Percentiles rank a stretch among this genome's conserved stretches.
phyloP scores from a whole-genome alignment of 202 grass and related monocot species.

The Digitaria exilis region DNA sequence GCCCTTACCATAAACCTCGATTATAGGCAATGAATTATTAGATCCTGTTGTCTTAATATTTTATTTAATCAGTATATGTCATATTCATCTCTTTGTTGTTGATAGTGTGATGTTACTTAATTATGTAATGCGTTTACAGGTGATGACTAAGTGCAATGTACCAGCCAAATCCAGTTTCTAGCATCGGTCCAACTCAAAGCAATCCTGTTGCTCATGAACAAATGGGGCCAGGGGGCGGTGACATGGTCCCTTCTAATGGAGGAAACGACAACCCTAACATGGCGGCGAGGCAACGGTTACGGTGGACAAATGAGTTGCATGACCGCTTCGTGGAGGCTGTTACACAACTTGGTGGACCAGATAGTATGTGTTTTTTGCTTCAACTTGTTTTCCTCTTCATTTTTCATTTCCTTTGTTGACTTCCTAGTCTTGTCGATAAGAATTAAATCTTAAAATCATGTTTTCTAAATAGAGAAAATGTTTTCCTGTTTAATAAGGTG shows the following conservation, averaged over 20 bases:
- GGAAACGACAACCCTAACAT: slow-evolving; percentile 46
- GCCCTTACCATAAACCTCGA: background rate
- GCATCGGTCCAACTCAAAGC: slow-evolving; percentile 33
- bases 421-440: background rate
- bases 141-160: slow-evolving; percentile 49
- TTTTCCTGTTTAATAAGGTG: background rate
- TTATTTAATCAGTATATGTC: background rate
- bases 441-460: background rate
- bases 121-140: slow-evolving; percentile 38
- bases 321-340: slow-evolving; percentile 80
- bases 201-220: slow-evolving; percentile 24
- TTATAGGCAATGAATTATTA: background rate
- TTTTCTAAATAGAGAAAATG: background rate
- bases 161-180: slow-evolving; percentile 57
- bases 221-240: slow-evolving; percentile 24
- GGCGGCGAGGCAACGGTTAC: slow-evolving; percentile 61
- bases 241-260: slow-evolving; percentile 39
- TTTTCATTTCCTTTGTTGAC: background rate
- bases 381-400: background rate
- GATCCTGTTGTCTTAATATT: background rate
- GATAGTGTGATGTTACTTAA: slow-evolving; percentile 4
- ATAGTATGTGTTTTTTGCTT: slow-evolving; percentile 56
- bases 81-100: background rate
- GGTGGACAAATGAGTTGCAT: slow-evolving; percentile 87
- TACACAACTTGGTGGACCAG: slow-evolving; percentile 80